These are phyloP conservation scores for Pezicula carpinea DNA, from an alignment of 2,329 filamentous ascomycete species.

Conservation along the genomic window DNA sequence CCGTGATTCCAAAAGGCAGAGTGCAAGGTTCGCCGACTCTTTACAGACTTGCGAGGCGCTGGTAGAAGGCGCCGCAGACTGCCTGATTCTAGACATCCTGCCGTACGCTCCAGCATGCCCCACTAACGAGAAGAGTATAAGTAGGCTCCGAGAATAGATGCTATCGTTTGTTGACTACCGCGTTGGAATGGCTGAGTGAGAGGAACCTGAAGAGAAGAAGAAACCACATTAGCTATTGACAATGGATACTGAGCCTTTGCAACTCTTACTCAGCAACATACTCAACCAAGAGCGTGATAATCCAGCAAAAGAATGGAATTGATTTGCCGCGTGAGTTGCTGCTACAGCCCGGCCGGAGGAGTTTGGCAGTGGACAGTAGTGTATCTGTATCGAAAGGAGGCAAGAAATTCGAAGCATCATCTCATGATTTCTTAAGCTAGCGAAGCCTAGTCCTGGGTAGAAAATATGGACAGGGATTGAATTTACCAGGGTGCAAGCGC, in stretches of 20 bases:
- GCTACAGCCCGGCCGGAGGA: too few species aligned
- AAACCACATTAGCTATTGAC: too few species aligned
- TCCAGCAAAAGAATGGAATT: too few species aligned
- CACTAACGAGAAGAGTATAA: slow-evolving; percentile 12
- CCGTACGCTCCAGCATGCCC: slow-evolving; percentile 56
- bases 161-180: slow-evolving; percentile 3
- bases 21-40: slow-evolving; percentile 44
- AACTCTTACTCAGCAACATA: neutral
- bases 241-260: neutral
- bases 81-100: slow-evolving; percentile 51
- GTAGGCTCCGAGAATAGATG: slow-evolving; percentile 2
- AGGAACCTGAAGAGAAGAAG: neutral
- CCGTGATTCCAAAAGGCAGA: slow-evolving; percentile 52
- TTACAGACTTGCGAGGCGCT: slow-evolving; percentile 25
- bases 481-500: neutral
- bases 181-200: slow-evolving; percentile 1
- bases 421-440: too few species aligned
- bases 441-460: too few species aligned
- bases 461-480: neutral
- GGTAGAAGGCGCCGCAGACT: slow-evolving; percentile 47
- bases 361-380: too few species aligned
- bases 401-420: too few species aligned
- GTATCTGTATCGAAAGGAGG: too few species aligned
- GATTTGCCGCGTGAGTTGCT: too few species aligned
- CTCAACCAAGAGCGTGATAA: neutral